Evolutionary conservation across 2,329 filamentous ascomycete genomes (phyloP), one percentile per base, ranked within the genome.

Genomic region (Pseudomassariella vexata): DNA sequence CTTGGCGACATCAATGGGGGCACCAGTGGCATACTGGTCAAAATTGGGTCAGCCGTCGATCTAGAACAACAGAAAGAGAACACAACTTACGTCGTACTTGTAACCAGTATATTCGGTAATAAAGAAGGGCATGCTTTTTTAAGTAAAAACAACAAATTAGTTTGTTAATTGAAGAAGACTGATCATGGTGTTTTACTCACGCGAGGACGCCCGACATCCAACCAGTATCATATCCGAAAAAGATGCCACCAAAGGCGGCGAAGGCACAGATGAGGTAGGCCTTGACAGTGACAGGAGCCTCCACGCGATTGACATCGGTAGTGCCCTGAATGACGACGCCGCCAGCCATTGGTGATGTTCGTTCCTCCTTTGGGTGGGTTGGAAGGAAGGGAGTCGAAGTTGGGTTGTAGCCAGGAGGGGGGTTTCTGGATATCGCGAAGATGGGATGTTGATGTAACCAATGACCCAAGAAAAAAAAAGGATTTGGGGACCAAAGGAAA

Each of bases 281-380:
- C 60, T 74, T 74, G 46, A 68, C 35, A 34, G 72, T 75, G 35
- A 76, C 67, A 7, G 72, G 71, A 18, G 72, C 71, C 50, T 76
- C 72, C 45, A 81, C 63, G 46, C 70, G 70, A 45, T 56, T 57
- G 44, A 68, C 60, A 48, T 76, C 68, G 48, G 59, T 46, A 35
- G 67, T 65, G 38, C 63, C 66, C 30, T 44, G 39, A 34, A 42
- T 38, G 19, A 48, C 40, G 17, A 41, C 45, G 39, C 42, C 48
- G 25, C 48, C 49, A 28, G 53, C 45, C 57, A 60, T 50, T 19
- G 24, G 23, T 35, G 28, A 16, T 17, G 36, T 19, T 9, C n/a
- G 14, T 16, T 32, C 32, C 26, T 31, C 20, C 27, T 15, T 21
- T 25, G 14, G 12, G 30, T 7, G 18, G 24, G 22, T 6, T n/a